These are phyloP conservation scores for Rhazya stricta DNA, from an alignment of 257 asterid genomes.

Conservation along the genomic window DNA sequence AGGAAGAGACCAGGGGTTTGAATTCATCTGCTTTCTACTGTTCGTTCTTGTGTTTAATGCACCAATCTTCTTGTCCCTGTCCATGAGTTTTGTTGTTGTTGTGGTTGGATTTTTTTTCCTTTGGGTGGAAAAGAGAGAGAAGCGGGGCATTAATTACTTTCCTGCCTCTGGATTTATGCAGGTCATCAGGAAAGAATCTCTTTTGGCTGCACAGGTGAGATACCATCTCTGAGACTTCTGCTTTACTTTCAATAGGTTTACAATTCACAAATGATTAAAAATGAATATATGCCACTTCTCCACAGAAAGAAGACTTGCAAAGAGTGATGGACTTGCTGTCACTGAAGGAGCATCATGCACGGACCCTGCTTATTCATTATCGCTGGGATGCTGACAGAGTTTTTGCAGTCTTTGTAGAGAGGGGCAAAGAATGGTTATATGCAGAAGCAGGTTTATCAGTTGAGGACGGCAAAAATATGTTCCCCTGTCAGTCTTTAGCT, in stretches of 20 bases:
- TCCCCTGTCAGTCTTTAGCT: conserved; percentile 12
- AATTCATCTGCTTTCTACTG: no score
- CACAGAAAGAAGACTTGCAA: conserved; percentile 46
- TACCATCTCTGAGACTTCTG: background rate
- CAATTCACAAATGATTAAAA: background rate
- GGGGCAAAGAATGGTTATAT: conserved; percentile 38
- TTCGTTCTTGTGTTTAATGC: background rate
- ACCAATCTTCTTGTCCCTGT: background rate
- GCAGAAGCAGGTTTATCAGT: conserved; percentile 41
- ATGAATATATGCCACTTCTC: conserved; percentile 3
- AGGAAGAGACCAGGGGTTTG: background rate
- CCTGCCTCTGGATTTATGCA: conserved; percentile 20
- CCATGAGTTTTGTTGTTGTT: background rate
- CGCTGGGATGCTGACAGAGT: conserved; percentile 49
- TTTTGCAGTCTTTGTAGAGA: conserved; percentile 34
- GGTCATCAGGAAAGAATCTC: conserved; percentile 56
- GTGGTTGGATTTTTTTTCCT: no score
- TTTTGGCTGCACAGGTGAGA: conserved; percentile 62
- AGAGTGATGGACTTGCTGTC: conserved; percentile 52
- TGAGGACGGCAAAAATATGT: conserved; percentile 10
- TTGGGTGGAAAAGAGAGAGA: conserved; percentile 7
- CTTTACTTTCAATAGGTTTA: background rate
- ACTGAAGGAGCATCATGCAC: conserved; percentile 46
- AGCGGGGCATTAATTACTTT: background rate
- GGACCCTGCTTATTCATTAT: conserved; percentile 54